Evolutionary conservation across 2,329 filamentous ascomycete genomes (phyloP).

Genomic region (Ceratocystis huliohia): DNA sequence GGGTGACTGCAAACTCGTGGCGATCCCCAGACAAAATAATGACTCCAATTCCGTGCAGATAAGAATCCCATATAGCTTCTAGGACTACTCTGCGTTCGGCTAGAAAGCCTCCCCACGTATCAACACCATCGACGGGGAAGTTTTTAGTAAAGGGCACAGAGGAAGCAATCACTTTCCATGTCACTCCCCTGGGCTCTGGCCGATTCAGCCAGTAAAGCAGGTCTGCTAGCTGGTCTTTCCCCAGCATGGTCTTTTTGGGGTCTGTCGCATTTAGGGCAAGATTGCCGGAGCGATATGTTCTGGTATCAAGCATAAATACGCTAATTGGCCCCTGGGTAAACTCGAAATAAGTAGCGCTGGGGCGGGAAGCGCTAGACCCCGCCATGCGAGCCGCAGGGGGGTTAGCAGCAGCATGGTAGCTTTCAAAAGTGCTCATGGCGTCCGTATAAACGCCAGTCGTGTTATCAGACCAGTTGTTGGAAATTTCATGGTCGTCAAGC

Average conservation of each 20-base stretch:
- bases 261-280: conserved; percentile 43
- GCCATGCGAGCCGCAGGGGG: conserved; percentile 53
- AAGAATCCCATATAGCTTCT: conserved; percentile 83
- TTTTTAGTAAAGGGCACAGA: conserved; percentile 96
- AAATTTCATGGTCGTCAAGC: conserved; percentile 91
- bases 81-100: conserved; percentile 65
- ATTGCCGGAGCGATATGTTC: conserved; percentile 67
- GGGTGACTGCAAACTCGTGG: conserved; percentile 93
- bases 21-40: conserved; percentile 79
- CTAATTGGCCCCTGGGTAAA: conserved; percentile 83
- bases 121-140: conserved; percentile 75
- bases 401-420: conserved; percentile 78
- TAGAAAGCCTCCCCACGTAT: conserved; percentile 92
- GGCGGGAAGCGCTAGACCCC: conserved; percentile 29
- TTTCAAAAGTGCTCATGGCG: conserved; percentile 70
- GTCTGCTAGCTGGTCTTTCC: conserved; percentile 62
- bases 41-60: conserved; percentile 61
- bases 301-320: conserved; percentile 90
- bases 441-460: conserved; percentile 66
- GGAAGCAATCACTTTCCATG: conserved; percentile 87
- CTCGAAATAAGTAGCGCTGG: conserved; percentile 67
- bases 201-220: conserved; percentile 63
- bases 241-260: conserved; percentile 73
- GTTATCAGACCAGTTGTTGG: conserved; percentile 82
- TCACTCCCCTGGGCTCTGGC: conserved; percentile 61